Evolutionary conservation across 768 basidiomycete genomes (phyloP), one percentile per base, ranked within the genome.

Genomic region (Rhodotorula paludigena): DNA sequence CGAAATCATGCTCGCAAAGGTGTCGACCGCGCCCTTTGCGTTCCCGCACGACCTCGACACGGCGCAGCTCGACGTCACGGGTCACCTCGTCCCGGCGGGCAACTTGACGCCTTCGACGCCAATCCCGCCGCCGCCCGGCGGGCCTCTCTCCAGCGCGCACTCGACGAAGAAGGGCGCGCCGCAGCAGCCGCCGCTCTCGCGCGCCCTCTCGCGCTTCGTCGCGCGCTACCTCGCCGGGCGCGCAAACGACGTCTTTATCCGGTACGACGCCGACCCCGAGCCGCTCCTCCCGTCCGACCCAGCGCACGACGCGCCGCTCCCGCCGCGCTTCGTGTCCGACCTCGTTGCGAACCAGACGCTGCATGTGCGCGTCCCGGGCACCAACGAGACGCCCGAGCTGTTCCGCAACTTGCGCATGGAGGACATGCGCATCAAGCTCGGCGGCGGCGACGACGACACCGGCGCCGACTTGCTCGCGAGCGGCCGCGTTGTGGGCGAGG

Each of bases 351-450:
- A 58, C n/a, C 25, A 65, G 54, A 35, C 28, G 3, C 41, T 73
- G 38, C 28, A 53, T 1, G 47, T 73, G 53, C 35, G 44, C 11
- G 38, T 73, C 20, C 71, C 71, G 14, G 71, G 67, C 0, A 63
- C 60, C 41, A 45, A 63, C 52, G 56, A 60, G 44, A 58, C 57
- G 23, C 60, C 60, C 30, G 67, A 73, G 42, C 41, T 73, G 21
- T 73, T 73, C 64, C 45, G 53, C 41, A 57, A 73, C 54, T 48
- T 73, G 23, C 9, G 54, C 5, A 73, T 73, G 57, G 62, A 69
- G 64, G 71, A 69, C 54, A 69, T 73, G 67, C 56, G 61, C 45
- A 60, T 73, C 49, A 57, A 57, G 54, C 42, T 73, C 1, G 68
- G 68, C 30, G 48, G 44, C n/a, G 62, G 60, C 15, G 54, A 45